Conservation (phyloP, 192 early-diverging fungal genomes). For the Powellomyces hirtus region DNA sequence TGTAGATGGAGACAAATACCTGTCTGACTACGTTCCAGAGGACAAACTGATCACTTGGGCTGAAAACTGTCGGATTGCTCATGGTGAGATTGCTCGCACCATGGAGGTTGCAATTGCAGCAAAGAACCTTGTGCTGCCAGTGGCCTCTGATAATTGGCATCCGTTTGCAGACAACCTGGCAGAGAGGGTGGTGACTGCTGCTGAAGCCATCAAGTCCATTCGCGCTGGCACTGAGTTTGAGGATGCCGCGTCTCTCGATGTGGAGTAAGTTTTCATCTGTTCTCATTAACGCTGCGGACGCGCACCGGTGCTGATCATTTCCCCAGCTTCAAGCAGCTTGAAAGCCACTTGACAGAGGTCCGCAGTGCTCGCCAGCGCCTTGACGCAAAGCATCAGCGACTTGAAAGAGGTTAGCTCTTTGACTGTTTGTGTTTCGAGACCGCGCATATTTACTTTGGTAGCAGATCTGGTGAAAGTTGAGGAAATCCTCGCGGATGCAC, state of each 20-base stretch:
- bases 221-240: slow-evolving; percentile 36
- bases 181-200: slow-evolving; percentile 18
- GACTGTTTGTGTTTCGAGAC: too few species aligned
- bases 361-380: slow-evolving; percentile 14
- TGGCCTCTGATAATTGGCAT: too few species aligned
- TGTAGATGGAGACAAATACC: slow-evolving; percentile 23
- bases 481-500: slow-evolving; percentile 27
- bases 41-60: slow-evolving; percentile 41
- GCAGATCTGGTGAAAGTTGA: slow-evolving; percentile 35
- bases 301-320: not conserved
- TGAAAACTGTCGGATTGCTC: slow-evolving; percentile 41
- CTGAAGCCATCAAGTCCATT: slow-evolving; percentile 28
- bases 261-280: slow-evolving; percentile 25
- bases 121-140: not conserved
- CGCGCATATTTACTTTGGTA: too few species aligned
- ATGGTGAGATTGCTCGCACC: slow-evolving; percentile 20
- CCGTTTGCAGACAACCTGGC: slow-evolving; percentile 28
- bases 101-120: not conserved
- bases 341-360: slow-evolving; percentile 4
- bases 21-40: slow-evolving; percentile 45
- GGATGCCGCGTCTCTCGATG: slow-evolving; percentile 12
- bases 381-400: slow-evolving; percentile 11
- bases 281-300: not conserved
- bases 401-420: slow-evolving; percentile 21
- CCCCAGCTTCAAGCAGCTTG: slow-evolving; percentile 23